Evolutionary conservation across 129 eudicot species (phyloP).

Genomic region (sunflower (Helianthus annuus)): DNA sequence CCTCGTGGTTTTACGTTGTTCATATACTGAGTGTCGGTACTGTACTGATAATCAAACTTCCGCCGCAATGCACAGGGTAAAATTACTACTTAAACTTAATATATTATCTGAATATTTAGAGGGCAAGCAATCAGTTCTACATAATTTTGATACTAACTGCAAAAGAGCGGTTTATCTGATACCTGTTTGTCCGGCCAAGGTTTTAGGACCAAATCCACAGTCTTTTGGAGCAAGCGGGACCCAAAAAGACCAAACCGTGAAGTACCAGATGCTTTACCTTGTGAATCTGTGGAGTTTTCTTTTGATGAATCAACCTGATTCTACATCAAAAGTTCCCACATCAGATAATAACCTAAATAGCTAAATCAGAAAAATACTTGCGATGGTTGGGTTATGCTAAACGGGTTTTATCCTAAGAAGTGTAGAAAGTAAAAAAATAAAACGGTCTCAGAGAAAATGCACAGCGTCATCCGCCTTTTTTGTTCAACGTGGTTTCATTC

Average conservation of each 20-base stretch:
- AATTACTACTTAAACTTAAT: too few species aligned
- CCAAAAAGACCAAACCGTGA: slow-evolving; percentile 88
- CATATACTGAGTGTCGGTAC: too few species aligned
- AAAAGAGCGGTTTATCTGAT: slow-evolving; percentile 14
- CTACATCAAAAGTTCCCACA: slow-evolving; percentile 33
- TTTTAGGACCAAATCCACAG: slow-evolving; percentile 66
- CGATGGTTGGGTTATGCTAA: neutral
- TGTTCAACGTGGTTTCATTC: too few species aligned
- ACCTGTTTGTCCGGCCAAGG: slow-evolving; percentile 93
- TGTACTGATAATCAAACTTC: too few species aligned
- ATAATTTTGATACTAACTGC: slow-evolving; percentile 6
- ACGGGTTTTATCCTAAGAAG: too few species aligned
- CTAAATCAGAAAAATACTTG: neutral
- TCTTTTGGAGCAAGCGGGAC: slow-evolving; percentile 73
- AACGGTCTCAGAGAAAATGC: too few species aligned
- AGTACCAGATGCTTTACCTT: slow-evolving; percentile 56
- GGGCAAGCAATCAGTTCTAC: neutral
- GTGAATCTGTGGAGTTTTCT: slow-evolving; percentile 54
- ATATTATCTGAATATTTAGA: neutral
- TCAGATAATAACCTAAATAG: neutral
- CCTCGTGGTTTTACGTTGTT: too few species aligned
- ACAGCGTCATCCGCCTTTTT: too few species aligned
- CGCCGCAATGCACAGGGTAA: too few species aligned
- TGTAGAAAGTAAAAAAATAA: too few species aligned
- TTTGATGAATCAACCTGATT: slow-evolving; percentile 61